A percentile compares a stretch with the other conserved stretches of the same genome.
Conservation (phyloP, 2,329 filamentous ascomycete species). For the Elsinoe perseae region DNA sequence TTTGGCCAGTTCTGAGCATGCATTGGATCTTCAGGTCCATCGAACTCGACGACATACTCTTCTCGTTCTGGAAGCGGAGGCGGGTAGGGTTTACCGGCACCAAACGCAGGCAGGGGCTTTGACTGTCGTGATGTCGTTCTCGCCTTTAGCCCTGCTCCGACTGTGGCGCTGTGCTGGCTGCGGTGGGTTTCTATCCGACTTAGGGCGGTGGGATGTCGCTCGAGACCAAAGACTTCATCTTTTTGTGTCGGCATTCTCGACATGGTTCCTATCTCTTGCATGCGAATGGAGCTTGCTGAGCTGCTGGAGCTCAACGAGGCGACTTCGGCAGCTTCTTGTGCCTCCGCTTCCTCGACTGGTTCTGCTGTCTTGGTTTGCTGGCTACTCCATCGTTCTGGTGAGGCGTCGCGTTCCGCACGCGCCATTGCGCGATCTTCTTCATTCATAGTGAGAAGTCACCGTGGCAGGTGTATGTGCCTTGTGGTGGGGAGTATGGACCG, state of each 20-base stretch:
- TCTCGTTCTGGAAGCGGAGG: constrained; percentile 61
- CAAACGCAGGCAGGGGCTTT: constrained; percentile 59
- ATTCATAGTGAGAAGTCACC: constrained; percentile 37
- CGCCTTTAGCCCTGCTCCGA: constrained; percentile 47
- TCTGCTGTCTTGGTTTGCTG: constrained; percentile 16
- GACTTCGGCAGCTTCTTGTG: constrained; percentile 47
- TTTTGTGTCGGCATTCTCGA: constrained; percentile 56
- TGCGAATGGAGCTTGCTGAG: constrained; percentile 30
- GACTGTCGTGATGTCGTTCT: constrained; percentile 42
- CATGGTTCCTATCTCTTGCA: constrained; percentile 41
- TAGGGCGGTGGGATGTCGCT: constrained; percentile 61
- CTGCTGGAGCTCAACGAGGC: constrained; percentile 46
- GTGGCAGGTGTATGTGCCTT: not conserved
- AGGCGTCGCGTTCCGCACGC: constrained; percentile 50
- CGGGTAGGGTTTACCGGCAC: constrained; percentile 66
- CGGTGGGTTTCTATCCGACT: constrained; percentile 63
- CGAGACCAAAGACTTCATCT: constrained; percentile 48
- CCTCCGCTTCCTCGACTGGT: constrained; percentile 28
- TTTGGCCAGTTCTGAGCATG: constrained; percentile 84
- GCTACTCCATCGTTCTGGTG: constrained; percentile 31
- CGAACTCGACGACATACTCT: constrained; percentile 74
- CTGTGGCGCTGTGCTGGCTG: constrained; percentile 64
- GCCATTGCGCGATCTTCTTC: constrained; percentile 49
- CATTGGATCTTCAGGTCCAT: constrained; percentile 71
- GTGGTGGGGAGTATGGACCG: not conserved